Evolutionary conservation across 345 rosid species (phyloP).

Genomic region (Aquilaria sinensis): DNA sequence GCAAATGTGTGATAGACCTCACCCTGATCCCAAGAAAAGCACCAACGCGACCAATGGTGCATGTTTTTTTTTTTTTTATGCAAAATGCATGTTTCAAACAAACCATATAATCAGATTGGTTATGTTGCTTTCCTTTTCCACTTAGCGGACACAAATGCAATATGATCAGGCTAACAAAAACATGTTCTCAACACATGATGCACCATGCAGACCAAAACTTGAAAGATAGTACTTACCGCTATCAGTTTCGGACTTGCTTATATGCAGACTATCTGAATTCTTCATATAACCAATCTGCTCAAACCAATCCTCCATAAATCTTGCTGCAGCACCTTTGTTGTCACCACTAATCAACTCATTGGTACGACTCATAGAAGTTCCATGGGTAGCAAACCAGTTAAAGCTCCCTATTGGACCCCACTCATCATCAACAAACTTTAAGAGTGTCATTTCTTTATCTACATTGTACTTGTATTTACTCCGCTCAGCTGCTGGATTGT

Average conservation of each 20-base stretch:
- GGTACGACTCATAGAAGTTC: slow-evolving; percentile 68
- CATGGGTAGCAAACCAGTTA: slow-evolving; percentile 79
- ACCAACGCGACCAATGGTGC: no score
- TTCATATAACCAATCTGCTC: slow-evolving; percentile 14
- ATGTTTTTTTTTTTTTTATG: no score
- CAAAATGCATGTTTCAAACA: no score
- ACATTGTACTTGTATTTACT: slow-evolving; percentile 50
- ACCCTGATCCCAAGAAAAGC: no score
- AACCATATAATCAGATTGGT: no score
- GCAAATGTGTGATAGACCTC: no score
- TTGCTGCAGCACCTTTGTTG: slow-evolving; percentile 71
- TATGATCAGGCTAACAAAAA: no score
- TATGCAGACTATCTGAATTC: not conserved
- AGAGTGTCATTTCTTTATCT: slow-evolving; percentile 64
- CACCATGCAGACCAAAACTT: no score
- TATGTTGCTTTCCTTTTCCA: no score
- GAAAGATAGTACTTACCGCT: not conserved
- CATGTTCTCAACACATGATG: no score
- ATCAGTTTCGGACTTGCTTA: slow-evolving; percentile 14
- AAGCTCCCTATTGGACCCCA: slow-evolving; percentile 63
- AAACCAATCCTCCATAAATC: slow-evolving; percentile 78
- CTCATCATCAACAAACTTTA: slow-evolving; percentile 54
- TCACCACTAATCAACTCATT: slow-evolving; percentile 69
- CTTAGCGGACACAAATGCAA: no score
- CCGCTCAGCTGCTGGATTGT: slow-evolving; percentile 49